Evolutionary conservation across 768 basidiomycete genomes (phyloP), one percentile per base, ranked within the genome.

Genomic region (Trametes coccinea): DNA sequence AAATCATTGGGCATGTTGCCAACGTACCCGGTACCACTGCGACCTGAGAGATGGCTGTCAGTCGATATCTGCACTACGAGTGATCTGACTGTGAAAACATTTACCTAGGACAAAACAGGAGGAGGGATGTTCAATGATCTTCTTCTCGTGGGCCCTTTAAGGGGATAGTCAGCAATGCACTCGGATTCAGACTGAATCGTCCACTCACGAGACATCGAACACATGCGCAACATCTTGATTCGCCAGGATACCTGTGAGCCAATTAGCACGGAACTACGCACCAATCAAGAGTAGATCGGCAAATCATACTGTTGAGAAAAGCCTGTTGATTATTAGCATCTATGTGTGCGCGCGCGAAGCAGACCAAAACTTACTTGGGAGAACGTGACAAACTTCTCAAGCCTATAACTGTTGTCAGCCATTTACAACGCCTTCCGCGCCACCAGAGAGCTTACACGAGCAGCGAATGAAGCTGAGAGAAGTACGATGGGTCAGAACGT

Each of bases 21-120:
- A 3, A 40, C 22, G n/a, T 65, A 88, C 89, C 89, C 89, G 0
- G 89, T 90, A 2, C 89, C 89, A 66, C 88, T 89, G 29, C 89
- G 77, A 0, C 89, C 70, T 56, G 34, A 11, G 30, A 17, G n/a
- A 3, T 8, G 22, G 2, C 30, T 5, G 17, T 1, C 30, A 6
- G 33, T 46, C 39, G n/a, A 10, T 44, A 11, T 5, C 29, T 2
- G n/a, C 10, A 30, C 17, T 37, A 16, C 29, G 13, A 45, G 46
- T 17, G 7, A 49, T 4, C 5, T 22, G 22, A 22, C 22, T 22
- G 22, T 22, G 27, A 17, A 33, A 17, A 5, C 3, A 44, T 54
- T 34, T 45, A 63, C 61, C 87, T 8, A 88, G 70, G 33, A 89
- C 86, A 68, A 84, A 88, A 62, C 84, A 88, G 0, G 87, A 87